Percentiles rank a stretch among this genome's conserved stretches.
Evolutionary conservation across 768 basidiomycete species (phyloP).

Genomic region (Pleurotus ostreatus): DNA sequence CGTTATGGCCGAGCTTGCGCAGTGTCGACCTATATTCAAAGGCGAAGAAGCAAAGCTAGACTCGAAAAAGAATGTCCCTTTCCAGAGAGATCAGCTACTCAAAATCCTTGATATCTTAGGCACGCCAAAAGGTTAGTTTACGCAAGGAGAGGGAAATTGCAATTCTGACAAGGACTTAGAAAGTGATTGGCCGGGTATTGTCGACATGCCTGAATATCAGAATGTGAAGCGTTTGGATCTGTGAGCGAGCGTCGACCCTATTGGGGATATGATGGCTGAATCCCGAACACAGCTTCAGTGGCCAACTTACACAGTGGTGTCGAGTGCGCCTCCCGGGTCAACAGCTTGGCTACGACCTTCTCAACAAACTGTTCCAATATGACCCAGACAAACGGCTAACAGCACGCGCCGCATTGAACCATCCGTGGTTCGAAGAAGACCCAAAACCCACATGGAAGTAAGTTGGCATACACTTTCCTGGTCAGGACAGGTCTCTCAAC

Average conservation of each 20-base stretch:
- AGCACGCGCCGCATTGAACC: constrained; percentile 74
- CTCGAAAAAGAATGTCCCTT: constrained; percentile 95
- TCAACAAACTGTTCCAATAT: constrained; percentile 83
- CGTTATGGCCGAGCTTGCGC: constrained; percentile 93
- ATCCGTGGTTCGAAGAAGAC: constrained; percentile 92
- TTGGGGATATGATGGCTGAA: not conserved
- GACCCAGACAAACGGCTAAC: constrained; percentile 87
- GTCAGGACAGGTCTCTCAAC: constrained; percentile 3
- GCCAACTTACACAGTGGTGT: constrained; percentile 78
- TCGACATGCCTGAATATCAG: constrained; percentile 84
- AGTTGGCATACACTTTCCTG: constrained; percentile 23
- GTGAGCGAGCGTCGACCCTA: constrained; percentile 30
- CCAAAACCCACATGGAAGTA: constrained; percentile 84
- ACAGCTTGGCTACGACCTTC: constrained; percentile 68
- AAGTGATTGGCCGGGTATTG: constrained; percentile 82
- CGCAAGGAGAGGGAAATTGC: too few species aligned
- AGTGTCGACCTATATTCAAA: constrained; percentile 95
- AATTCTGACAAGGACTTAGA: constrained; percentile 38
- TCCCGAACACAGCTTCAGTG: constrained; percentile 28
- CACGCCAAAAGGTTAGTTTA: constrained; percentile 69
- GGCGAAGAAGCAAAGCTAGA: constrained; percentile 98
- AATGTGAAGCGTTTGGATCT: constrained; percentile 76
- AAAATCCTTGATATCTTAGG: constrained; percentile 97
- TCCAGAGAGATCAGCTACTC: constrained; percentile 90
- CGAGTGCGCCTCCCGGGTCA: constrained; percentile 46